A percentile compares a stretch with the other conserved stretches of the same genome.
phyloP scores from a whole-genome alignment of 1,139 yeast genomes.

The Sugiyamaella sp. region DNA sequence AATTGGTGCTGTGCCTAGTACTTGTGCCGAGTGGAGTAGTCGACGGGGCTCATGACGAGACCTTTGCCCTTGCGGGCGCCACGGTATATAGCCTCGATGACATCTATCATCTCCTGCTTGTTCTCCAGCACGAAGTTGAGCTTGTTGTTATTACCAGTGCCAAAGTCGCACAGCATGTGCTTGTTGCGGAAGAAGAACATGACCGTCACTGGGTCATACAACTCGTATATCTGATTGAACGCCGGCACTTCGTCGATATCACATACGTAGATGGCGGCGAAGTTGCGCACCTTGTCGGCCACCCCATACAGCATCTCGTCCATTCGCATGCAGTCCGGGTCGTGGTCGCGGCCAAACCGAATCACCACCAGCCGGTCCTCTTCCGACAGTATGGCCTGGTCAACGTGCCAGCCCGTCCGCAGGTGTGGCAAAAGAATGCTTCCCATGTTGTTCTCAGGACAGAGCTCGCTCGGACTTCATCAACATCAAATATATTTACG shows the following conservation, averaged over 20 bases:
- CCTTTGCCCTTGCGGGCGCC: constrained; percentile 96
- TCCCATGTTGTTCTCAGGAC: constrained; percentile 76
- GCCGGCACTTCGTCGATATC: constrained; percentile 90
- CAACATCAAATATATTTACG: neutral
- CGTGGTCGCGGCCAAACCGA: constrained; percentile 81
- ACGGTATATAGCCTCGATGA: constrained; percentile 83
- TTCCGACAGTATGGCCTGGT: constrained; percentile 86
- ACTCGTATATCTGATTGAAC: constrained; percentile 89
- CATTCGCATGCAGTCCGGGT: constrained; percentile 82
- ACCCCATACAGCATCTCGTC: constrained; percentile 81
- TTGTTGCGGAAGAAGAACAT: constrained; percentile 94
- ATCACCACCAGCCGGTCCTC: constrained; percentile 86
- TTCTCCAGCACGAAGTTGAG: constrained; percentile 77
- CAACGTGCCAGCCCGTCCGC: constrained; percentile 96
- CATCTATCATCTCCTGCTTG: constrained; percentile 88
- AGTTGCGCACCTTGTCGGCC: constrained; percentile 83
- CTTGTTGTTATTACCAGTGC: constrained; percentile 96
- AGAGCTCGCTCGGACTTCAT: too few species aligned
- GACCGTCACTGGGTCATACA: constrained; percentile 85
- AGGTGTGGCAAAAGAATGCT: constrained; percentile 87
- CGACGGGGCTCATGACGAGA: constrained; percentile 80
- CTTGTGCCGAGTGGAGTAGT: constrained; percentile 43
- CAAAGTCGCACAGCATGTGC: constrained; percentile 97
- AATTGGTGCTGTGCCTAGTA: constrained; percentile 29
- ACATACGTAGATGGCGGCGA: constrained; percentile 85